phyloP scores from a whole-genome alignment of 805 yeast species.

The Metschnikowia koreensis region DNA sequence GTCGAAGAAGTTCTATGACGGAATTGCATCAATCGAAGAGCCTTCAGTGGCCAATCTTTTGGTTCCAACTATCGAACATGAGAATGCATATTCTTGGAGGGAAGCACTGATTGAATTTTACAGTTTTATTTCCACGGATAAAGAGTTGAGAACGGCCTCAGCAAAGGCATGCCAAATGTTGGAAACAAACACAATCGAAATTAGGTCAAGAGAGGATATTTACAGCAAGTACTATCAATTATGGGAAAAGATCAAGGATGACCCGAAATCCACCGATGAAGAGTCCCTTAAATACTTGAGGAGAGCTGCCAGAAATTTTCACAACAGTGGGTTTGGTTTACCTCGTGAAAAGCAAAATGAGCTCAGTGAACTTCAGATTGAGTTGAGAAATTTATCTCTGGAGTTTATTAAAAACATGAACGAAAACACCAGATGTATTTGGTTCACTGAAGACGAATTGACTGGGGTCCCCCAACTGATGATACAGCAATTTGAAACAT shows the following conservation, averaged over 20 bases:
- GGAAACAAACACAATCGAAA: conserved; percentile 59
- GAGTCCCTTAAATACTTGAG: conserved; percentile 59
- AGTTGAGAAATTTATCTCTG: conserved; percentile 54
- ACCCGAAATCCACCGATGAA: conserved; percentile 29
- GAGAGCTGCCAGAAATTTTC: conserved; percentile 54
- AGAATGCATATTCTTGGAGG: conserved; percentile 45
- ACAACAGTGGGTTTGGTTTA: conserved; percentile 68
- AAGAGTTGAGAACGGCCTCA: conserved; percentile 70
- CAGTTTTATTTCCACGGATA: conserved; percentile 66
- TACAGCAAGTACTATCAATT: conserved; percentile 57
- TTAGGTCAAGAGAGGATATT: conserved; percentile 62
- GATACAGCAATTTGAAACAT: conserved; percentile 53
- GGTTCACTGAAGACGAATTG: conserved; percentile 63
- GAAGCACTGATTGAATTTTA: conserved; percentile 60
- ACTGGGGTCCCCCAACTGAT: conserved; percentile 71
- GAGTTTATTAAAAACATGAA: conserved; percentile 64
- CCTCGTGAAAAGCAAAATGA: conserved; percentile 52
- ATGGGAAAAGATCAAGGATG: conserved; percentile 32
- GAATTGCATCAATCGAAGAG: conserved; percentile 45
- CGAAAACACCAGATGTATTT: conserved; percentile 61
- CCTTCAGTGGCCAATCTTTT: conserved; percentile 61
- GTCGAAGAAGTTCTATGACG: conserved; percentile 51
- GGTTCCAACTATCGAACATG: conserved; percentile 49
- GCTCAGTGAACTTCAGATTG: conserved; percentile 57
- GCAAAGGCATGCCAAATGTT: conserved; percentile 58